phyloP scores from a whole-genome alignment of 2,329 filamentous ascomycete species.

The Sporothrix euskadiensis region DNA sequence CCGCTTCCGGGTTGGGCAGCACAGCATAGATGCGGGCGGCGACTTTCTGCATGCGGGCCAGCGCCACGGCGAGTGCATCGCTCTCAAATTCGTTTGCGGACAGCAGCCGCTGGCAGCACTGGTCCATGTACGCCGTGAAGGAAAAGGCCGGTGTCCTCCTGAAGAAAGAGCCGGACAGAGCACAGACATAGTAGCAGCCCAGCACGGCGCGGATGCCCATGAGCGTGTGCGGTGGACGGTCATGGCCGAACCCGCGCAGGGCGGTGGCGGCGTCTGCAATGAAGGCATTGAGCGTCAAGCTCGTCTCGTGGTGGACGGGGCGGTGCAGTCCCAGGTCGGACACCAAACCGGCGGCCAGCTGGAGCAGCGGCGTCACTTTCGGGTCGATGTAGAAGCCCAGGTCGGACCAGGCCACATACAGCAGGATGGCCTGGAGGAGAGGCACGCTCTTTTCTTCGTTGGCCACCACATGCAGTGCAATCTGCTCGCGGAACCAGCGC shows the following conservation, averaged over 20 bases:
- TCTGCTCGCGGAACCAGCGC: slow-evolving; percentile 42
- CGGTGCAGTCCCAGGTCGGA: slow-evolving; percentile 44
- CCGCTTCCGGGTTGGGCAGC: slow-evolving; percentile 34
- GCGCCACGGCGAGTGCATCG: slow-evolving; percentile 39
- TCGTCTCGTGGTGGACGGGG: slow-evolving; percentile 33
- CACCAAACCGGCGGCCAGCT: slow-evolving; percentile 44
- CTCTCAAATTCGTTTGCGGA: slow-evolving; percentile 38
- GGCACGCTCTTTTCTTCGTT: slow-evolving; percentile 42
- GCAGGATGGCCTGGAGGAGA: slow-evolving; percentile 44
- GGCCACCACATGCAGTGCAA: slow-evolving; percentile 44
- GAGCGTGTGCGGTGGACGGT: slow-evolving; percentile 36
- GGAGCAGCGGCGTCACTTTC: slow-evolving; percentile 43
- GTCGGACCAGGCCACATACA: slow-evolving; percentile 46
- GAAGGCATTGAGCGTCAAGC: slow-evolving; percentile 37
- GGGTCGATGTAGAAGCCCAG: slow-evolving; percentile 43
- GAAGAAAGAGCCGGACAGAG: slow-evolving; percentile 41
- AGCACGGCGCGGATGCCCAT: slow-evolving; percentile 46
- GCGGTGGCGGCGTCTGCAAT: slow-evolving; percentile 40
- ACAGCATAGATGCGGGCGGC: slow-evolving; percentile 38
- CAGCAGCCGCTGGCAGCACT: slow-evolving; percentile 40
- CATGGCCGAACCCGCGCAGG: slow-evolving; percentile 24
- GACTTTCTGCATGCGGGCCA: slow-evolving; percentile 42
- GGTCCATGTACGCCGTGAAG: slow-evolving; percentile 40
- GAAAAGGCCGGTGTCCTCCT: slow-evolving; percentile 39
- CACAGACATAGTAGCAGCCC: slow-evolving; percentile 45